These are phyloP conservation scores for Rhodamnia rubescens DNA, from an alignment of 345 rosid species.

Conservation along the genomic window DNA sequence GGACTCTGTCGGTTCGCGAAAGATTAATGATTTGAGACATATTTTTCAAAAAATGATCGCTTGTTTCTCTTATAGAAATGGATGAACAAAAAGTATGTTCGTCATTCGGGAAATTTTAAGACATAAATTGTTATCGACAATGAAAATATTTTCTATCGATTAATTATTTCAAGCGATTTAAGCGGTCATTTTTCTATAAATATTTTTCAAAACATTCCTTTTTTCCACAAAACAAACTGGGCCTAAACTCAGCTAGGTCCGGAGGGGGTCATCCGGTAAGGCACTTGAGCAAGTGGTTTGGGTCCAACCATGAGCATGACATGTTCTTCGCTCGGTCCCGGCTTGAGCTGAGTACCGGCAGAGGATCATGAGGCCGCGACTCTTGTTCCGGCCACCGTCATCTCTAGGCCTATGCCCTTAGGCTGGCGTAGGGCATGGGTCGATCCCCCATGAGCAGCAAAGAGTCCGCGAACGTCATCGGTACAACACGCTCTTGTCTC, in stretches of 20 bases:
- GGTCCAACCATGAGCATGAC: neutral
- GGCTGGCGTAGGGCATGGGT: neutral
- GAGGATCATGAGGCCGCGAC: neutral
- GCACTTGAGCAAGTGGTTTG: neutral
- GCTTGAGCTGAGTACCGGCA: neutral
- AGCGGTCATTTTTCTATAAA: too few relatives aligned
- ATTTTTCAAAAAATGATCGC: too few relatives aligned
- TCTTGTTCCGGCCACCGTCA: neutral
- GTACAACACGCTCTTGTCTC: neutral
- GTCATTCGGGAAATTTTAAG: too few relatives aligned
- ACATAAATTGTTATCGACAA: too few relatives aligned
- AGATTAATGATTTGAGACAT: too few relatives aligned
- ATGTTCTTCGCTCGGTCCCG: neutral
- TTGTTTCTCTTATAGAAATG: too few relatives aligned
- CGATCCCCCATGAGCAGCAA: neutral
- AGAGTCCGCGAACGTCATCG: neutral
- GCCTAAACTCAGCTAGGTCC: neutral
- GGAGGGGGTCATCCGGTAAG: too few relatives aligned
- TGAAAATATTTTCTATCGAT: too few relatives aligned
- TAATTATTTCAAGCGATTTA: too few relatives aligned
- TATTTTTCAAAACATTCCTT: too few relatives aligned
- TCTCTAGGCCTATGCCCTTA: neutral
- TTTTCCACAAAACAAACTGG: rapidly evolving
- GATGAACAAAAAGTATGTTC: too few relatives aligned
- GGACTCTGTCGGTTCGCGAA: too few relatives aligned